Base-by-base conservation (phyloP, 345 rosid species). In the Excoecaria agallocha region DNA sequence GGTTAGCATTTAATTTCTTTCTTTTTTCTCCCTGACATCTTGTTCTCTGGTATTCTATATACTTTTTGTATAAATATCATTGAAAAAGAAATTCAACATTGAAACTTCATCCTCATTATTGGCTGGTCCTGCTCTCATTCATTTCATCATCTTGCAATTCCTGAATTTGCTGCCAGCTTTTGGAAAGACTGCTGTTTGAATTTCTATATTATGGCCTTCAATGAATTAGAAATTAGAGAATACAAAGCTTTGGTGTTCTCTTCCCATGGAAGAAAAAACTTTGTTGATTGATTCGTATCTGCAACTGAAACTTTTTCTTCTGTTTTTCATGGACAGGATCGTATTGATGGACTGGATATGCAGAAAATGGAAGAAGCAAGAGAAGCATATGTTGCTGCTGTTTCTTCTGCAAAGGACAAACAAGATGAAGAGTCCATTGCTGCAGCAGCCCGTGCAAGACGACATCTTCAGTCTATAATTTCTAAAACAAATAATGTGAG, bases 371-470 rank as follows among this genome's bases (percentile, higher is more conserved):
- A 95, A 86, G 93, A 90, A 81, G 98, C 96, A 50, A 86, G 91
- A 75, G 63, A 80, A 81, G 91, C 93, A 12, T 95, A 93, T 72
- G 55, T 85, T 70, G 82, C 85, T 68, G 97, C 99, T 20, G 82
- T 91, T 82, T 87, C 83, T 19, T 74, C 79, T 2, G 93, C 90
- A 57, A 91, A 87, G 80, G 90, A 93, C 78, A 85, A 77, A 76
- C 91, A 85, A 85, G 97, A 93, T 72, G 99, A 90, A 80, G 93
- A 85, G 80, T 93, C 99, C 49, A 62, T 90, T 49, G 90, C 85
- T 73, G 84, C 89, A 74, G 99, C 96, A 38, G 85, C 90, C 66
- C 77, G 84, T 25, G 91, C 95, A 60, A 86, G 99, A 82, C 76
- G 69, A 5, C 74, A 82, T 74, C 87, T 95, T 62, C 93, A 90